phyloP scores from a whole-genome alignment of 2,329 filamentous ascomycete species.

The Alternaria brassicicola region DNA sequence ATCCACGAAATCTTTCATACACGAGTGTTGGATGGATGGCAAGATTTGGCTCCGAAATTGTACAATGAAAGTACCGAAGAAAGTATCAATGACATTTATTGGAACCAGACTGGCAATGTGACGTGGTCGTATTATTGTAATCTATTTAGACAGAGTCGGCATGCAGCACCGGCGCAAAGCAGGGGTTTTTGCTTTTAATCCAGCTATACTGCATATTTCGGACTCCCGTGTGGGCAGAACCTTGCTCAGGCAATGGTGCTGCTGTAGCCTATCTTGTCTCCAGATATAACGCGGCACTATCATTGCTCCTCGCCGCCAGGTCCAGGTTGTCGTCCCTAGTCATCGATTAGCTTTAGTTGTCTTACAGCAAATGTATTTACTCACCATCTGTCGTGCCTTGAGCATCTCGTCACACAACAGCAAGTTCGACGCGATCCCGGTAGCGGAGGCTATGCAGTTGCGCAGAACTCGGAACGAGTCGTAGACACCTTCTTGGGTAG shows the following conservation, averaged over 20 bases:
- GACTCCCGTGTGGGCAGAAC: neutral
- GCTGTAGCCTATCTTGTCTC: neutral
- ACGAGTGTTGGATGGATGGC: neutral
- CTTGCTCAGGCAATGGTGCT: neutral
- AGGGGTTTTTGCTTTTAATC: neutral
- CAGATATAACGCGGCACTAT: neutral
- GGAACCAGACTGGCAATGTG: neutral
- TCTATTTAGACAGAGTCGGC: conserved; percentile 12
- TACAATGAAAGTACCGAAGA: neutral
- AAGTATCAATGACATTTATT: neutral
- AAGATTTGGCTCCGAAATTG: neutral
- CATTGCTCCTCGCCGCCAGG: conserved; percentile 27
- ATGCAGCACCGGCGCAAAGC: neutral
- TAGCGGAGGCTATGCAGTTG: conserved; percentile 91
- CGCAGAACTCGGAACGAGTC: conserved; percentile 95
- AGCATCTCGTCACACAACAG: conserved; percentile 95
- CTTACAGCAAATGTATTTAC: neutral
- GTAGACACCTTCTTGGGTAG: conserved; percentile 87
- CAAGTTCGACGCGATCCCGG: conserved; percentile 93
- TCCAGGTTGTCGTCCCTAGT: conserved; percentile 41
- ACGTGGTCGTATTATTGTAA: conserved; percentile 7
- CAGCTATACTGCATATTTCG: neutral
- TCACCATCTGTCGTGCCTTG: conserved; percentile 93
- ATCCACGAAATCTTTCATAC: neutral
- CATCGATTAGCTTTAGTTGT: conserved; percentile 5